These are phyloP conservation scores for Furculomyces boomerangus DNA, from an alignment of 371 early-diverging fungal species.

Conservation along the genomic window DNA sequence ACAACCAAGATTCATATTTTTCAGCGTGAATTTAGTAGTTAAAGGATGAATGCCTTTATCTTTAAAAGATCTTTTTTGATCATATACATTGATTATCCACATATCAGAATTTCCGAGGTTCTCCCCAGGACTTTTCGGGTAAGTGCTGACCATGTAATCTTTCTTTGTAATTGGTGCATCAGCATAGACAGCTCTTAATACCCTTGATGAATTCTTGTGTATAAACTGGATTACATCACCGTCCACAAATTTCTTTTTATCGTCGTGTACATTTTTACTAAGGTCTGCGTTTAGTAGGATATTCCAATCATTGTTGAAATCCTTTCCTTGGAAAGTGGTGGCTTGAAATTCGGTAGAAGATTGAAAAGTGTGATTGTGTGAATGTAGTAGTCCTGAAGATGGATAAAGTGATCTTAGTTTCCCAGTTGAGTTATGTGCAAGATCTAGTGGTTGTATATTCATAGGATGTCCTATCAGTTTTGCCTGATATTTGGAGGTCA, in stretches of 20 bases:
- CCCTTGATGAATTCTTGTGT: slow-evolving; percentile 50
- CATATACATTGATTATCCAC: slow-evolving; percentile 81
- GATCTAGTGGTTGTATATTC: slow-evolving; percentile 62
- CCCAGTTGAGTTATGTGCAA: slow-evolving; percentile 81
- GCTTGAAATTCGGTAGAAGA: slow-evolving; percentile 93
- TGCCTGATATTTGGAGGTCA: slow-evolving; percentile 97
- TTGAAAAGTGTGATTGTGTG: slow-evolving; percentile 89
- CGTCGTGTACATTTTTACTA: slow-evolving; percentile 19
- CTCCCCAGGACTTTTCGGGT: slow-evolving; percentile 38
- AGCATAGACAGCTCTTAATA: slow-evolving; percentile 63
- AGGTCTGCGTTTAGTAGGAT: slow-evolving; percentile 25
- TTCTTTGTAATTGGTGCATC: slow-evolving; percentile 55
- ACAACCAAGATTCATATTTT: slow-evolving; percentile 60
- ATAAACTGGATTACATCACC: slow-evolving; percentile 73
- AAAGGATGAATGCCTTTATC: slow-evolving; percentile 36
- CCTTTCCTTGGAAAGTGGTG: slow-evolving; percentile 93
- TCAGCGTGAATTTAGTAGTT: slow-evolving; percentile 74
- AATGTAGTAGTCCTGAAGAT: slow-evolving; percentile 96
- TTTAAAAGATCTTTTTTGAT: slow-evolving; percentile 18
- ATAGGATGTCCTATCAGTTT: slow-evolving; percentile 70
- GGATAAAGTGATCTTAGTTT: slow-evolving; percentile 72
- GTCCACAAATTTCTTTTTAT: slow-evolving; percentile 29
- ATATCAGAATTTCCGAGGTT: slow-evolving; percentile 69
- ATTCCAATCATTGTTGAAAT: slow-evolving; percentile 92
- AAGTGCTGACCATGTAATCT: slow-evolving; percentile 70